Percentiles rank a stretch among this genome's conserved stretches.
Conservation (phyloP, 1,284 basidiomycete genomes). For the Fomes fomentarius region DNA sequence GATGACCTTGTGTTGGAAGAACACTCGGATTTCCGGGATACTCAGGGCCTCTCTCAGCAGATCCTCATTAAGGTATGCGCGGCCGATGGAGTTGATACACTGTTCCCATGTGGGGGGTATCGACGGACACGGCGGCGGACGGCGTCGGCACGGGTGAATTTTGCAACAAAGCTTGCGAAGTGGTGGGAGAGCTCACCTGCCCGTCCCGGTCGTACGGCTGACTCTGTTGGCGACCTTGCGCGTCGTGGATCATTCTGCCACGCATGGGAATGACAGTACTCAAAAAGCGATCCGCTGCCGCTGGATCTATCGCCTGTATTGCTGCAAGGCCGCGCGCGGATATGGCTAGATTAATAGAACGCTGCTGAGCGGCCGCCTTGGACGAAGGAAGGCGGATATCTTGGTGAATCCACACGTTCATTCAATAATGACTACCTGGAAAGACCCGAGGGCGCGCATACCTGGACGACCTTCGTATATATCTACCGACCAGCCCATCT, state of each 20-base stretch:
- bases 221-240: slow-evolving; percentile 70
- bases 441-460: slow-evolving; percentile 40
- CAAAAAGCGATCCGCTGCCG: slow-evolving; percentile 76
- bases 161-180: slow-evolving; percentile 14
- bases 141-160: slow-evolving; percentile 23
- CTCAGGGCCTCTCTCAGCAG: slow-evolving; percentile 74
- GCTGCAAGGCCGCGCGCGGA: slow-evolving; percentile 92
- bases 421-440: slow-evolving; percentile 24
- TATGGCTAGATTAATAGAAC: slow-evolving; percentile 97
- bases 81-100: slow-evolving; percentile 94
- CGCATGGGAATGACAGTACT: slow-evolving; percentile 90
- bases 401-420: slow-evolving; percentile 32
- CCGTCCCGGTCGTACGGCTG: slow-evolving; percentile 89
- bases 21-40: slow-evolving; percentile 66
- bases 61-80: slow-evolving; percentile 84
- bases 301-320: slow-evolving; percentile 78
- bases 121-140: slow-evolving; percentile 26
- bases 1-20: slow-evolving; percentile 83
- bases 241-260: slow-evolving; percentile 93
- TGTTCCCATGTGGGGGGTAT: slow-evolving; percentile 39
- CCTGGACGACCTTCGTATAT: slow-evolving; percentile 90
- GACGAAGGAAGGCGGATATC: slow-evolving; percentile 75
- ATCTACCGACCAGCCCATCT: slow-evolving; percentile 87
- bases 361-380: slow-evolving; percentile 64
- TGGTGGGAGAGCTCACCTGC: slow-evolving; percentile 58